Evolutionary conservation across 495 filamentous ascomycete genomes (phyloP).

Genomic region (Apodospora peruviana): DNA sequence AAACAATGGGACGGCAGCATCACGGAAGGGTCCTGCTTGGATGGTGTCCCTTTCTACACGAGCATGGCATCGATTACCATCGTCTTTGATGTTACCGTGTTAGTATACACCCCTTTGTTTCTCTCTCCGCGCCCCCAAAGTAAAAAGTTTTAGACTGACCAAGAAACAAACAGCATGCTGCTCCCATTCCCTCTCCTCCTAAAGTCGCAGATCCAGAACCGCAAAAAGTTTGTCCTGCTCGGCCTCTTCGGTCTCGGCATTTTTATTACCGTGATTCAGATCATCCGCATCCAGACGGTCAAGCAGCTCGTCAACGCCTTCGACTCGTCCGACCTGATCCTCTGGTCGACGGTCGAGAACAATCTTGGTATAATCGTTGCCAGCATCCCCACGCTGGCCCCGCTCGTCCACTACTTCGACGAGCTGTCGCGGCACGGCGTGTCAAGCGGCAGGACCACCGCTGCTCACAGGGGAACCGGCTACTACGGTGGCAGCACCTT

Average conservation of each 20-base stretch:
- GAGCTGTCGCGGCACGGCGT: slow-evolving; percentile 15
- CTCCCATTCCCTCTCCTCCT: slow-evolving; percentile 48
- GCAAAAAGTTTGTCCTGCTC: slow-evolving; percentile 37
- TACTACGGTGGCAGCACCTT: slow-evolving; percentile 41
- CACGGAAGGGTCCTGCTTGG: slow-evolving; percentile 33
- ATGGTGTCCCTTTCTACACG: slow-evolving; percentile 38
- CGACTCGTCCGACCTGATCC: slow-evolving; percentile 40
- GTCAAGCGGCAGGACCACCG: too few species aligned
- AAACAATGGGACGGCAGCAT: slow-evolving; percentile 42
- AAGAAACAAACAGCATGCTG: slow-evolving; percentile 26
- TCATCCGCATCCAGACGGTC: slow-evolving; percentile 49
- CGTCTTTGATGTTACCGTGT: slow-evolving; percentile 45
- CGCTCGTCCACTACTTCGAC: slow-evolving; percentile 40
- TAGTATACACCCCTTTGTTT: slow-evolving; percentile 10
- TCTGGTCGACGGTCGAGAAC: slow-evolving; percentile 50
- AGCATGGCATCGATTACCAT: slow-evolving; percentile 36
- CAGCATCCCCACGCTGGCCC: slow-evolving; percentile 46
- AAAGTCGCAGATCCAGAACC: slow-evolving; percentile 31
- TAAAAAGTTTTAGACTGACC: too few species aligned
- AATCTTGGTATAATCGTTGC: slow-evolving; percentile 47
- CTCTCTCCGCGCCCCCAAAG: neutral
- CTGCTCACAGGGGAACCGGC: too few species aligned
- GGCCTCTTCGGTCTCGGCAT: slow-evolving; percentile 46
- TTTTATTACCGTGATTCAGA: slow-evolving; percentile 50
- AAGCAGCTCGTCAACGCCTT: slow-evolving; percentile 35